These are phyloP conservation scores for Acanthamoeba triangularis DNA, from an alignment of 208 protist genomes.

Conservation along the genomic window DNA sequence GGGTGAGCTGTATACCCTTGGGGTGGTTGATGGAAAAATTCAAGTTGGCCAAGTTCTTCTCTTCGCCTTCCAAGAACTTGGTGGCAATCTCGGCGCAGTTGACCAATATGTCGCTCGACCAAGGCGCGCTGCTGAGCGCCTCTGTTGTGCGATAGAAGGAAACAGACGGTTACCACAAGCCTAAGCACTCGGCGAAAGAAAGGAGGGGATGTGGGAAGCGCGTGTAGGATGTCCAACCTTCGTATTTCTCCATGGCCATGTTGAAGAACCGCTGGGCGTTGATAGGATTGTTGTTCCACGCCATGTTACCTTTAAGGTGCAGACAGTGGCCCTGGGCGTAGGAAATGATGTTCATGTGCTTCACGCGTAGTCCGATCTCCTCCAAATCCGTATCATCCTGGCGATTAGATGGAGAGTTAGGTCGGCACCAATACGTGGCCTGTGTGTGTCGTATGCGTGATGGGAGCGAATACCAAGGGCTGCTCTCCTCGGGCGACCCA, in stretches of 20 bases:
- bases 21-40: constrained; percentile 51
- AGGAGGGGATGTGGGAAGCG: neutral
- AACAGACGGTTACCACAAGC: neutral
- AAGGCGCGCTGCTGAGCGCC: constrained; percentile 81
- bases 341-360: constrained; percentile 84
- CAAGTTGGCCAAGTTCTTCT: constrained; percentile 74
- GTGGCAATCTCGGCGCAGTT: constrained; percentile 81
- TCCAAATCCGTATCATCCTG: constrained; percentile 83
- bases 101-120: constrained; percentile 76
- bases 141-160: neutral
- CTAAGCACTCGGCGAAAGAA: neutral
- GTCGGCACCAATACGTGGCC: neutral
- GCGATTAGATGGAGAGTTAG: neutral
- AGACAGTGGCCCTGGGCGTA: constrained; percentile 77
- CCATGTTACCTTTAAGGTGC: constrained; percentile 71
- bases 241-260: constrained; percentile 80
- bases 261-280: constrained; percentile 81
- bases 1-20: neutral
- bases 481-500: constrained; percentile 78
- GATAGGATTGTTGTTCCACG: constrained; percentile 78
- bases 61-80: constrained; percentile 71
- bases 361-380: constrained; percentile 82
- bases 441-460: too few relatives aligned
- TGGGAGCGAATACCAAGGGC: constrained; percentile 21
- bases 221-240: neutral